Percentiles rank a stretch among this genome's conserved stretches.
These are phyloP conservation scores for Uncinocarpus reesii DNA, from an alignment of 2,329 filamentous ascomycete species.

Conservation along the genomic window DNA sequence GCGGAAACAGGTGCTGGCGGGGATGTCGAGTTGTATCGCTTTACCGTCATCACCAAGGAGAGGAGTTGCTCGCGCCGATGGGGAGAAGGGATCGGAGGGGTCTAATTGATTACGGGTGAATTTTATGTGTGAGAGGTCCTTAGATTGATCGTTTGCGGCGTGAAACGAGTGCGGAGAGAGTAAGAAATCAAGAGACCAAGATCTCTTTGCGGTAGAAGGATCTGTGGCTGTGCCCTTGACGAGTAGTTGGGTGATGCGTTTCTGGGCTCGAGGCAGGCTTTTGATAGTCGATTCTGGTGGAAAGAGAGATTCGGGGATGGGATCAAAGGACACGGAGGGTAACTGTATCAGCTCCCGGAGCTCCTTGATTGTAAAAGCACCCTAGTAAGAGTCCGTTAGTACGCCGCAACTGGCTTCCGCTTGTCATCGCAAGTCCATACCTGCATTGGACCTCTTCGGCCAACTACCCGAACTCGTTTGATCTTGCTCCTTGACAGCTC, in stretches of 20 bases:
- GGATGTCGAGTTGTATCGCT: conserved; percentile 28
- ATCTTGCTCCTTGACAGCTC: conserved; percentile 61
- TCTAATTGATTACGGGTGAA: conserved; percentile 50
- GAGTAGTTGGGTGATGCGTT: conserved; percentile 70
- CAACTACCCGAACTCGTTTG: conserved; percentile 74
- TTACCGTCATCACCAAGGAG: conserved; percentile 19
- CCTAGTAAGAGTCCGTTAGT: conserved; percentile 40
- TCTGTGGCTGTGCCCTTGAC: conserved; percentile 57
- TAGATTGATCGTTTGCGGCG: conserved; percentile 36
- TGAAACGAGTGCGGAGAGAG: conserved; percentile 65
- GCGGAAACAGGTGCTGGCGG: conserved; percentile 67
- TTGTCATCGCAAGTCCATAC: conserved; percentile 32
- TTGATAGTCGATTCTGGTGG: conserved; percentile 52
- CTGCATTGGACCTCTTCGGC: conserved; percentile 79
- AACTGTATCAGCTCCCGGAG: conserved; percentile 77
- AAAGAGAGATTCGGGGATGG: conserved; percentile 55
- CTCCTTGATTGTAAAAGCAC: conserved; percentile 93
- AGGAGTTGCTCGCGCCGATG: conserved; percentile 37
- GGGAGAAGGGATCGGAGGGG: conserved; percentile 44
- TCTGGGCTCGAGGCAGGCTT: conserved; percentile 62
- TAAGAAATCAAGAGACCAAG: conserved; percentile 79
- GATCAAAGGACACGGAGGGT: conserved; percentile 58
- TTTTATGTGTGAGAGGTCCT: conserved; percentile 51
- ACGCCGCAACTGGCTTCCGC: not conserved
- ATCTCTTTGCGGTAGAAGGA: conserved; percentile 45